phyloP scores from a whole-genome alignment of 2,329 filamentous ascomycete species.

The Dothideomycetes sp. region DNA sequence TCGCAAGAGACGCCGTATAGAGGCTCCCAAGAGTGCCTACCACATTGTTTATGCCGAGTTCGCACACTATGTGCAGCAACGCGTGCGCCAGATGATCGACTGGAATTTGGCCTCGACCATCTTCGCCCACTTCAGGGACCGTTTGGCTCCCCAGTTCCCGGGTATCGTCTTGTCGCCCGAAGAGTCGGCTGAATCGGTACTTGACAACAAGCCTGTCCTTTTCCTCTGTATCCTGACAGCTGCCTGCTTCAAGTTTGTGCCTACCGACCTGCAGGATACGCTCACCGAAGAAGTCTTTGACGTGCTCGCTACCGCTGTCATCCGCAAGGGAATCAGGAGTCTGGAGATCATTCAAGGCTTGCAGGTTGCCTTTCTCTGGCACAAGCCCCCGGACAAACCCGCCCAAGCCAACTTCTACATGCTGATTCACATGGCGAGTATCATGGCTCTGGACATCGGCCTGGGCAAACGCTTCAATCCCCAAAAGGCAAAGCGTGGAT shows the following conservation, averaged over 20 bases:
- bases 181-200: slow-evolving; percentile 45
- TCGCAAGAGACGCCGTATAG: slow-evolving; percentile 3
- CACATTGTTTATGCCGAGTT: slow-evolving; percentile 3
- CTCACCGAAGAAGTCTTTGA: slow-evolving; percentile 63
- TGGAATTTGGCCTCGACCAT: slow-evolving; percentile 30
- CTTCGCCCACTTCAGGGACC: slow-evolving; percentile 47
- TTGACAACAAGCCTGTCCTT: slow-evolving; percentile 49
- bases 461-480: slow-evolving; percentile 51
- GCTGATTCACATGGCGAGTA: slow-evolving; percentile 68
- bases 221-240: slow-evolving; percentile 49
- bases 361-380: slow-evolving; percentile 70
- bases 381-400: slow-evolving; percentile 71
- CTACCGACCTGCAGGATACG: slow-evolving; percentile 27
- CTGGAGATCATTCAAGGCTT: slow-evolving; percentile 75
- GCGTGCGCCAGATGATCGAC: slow-evolving; percentile 9
- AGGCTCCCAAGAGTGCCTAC: slow-evolving; percentile 1
- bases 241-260: slow-evolving; percentile 33
- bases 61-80: slow-evolving; percentile 9
- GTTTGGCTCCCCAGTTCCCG: slow-evolving; percentile 48
- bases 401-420: slow-evolving; percentile 89
- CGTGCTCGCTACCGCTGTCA: slow-evolving; percentile 62
- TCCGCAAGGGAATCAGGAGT: slow-evolving; percentile 69
- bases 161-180: slow-evolving; percentile 48
- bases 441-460: slow-evolving; percentile 77
- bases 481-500: slow-evolving; percentile 26